Conservation (phyloP, 2,329 filamentous ascomycete species). For the Lachnellula subtilissima region DNA sequence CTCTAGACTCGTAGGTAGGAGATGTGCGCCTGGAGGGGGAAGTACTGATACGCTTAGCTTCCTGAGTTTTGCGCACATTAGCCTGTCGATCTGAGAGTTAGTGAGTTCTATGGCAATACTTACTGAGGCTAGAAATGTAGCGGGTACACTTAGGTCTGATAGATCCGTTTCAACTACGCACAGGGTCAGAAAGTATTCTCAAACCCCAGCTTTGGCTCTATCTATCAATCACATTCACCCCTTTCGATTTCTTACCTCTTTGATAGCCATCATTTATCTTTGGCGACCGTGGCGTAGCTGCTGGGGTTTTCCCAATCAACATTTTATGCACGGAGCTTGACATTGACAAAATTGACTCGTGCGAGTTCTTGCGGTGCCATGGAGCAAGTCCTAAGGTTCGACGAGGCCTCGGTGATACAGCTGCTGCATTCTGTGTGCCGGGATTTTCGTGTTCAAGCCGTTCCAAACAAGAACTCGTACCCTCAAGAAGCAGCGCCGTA, state of each 20-base stretch:
- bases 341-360: conserved; percentile 25
- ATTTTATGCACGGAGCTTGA: conserved; percentile 29
- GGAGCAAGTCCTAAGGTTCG: conserved; percentile 28
- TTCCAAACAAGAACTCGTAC: conserved; percentile 19
- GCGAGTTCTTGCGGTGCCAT: conserved; percentile 29
- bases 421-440: neutral
- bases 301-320: conserved; percentile 27
- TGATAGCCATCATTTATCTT: conserved; percentile 14
- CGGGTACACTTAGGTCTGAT: conserved; percentile 19
- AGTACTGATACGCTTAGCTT: conserved; percentile 30
- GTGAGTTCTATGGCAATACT: conserved; percentile 2
- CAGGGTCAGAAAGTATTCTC: neutral
- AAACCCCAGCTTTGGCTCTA: neutral
- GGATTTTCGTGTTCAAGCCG: conserved; percentile 4
- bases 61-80: conserved; percentile 13
- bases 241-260: conserved; percentile 16
- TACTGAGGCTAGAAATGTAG: conserved; percentile 28
- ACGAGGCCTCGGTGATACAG: conserved; percentile 4
- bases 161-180: conserved; percentile 26
- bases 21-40: conserved; percentile 10
- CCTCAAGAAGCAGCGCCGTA: conserved; percentile 25
- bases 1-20: no score
- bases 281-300: conserved; percentile 19
- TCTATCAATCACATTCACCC: conserved; percentile 6
- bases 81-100: neutral